These are phyloP conservation scores for Suillus placidus DNA, from an alignment of 768 basidiomycete species.

Conservation along the genomic window DNA sequence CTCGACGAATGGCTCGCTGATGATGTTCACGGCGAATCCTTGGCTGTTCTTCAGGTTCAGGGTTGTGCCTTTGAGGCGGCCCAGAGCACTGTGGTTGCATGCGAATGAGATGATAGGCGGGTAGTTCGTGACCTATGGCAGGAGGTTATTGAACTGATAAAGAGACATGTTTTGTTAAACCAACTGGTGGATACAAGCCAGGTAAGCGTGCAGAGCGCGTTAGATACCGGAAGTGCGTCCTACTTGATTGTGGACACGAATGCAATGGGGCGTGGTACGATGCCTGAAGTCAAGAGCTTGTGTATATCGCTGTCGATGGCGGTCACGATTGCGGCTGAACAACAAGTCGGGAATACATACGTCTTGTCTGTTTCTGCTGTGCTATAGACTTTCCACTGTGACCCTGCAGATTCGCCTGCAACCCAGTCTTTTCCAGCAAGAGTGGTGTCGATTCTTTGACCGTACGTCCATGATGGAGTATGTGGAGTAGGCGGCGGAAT, in stretches of 20 bases:
- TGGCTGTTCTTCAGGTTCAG: slow-evolving; percentile 49
- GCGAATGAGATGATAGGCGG: slow-evolving; percentile 43
- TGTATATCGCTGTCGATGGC: slow-evolving; percentile 29
- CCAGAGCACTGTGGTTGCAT: slow-evolving; percentile 19
- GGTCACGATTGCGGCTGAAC: neutral
- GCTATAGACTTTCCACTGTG: slow-evolving; percentile 34
- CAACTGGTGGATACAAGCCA: slow-evolving; percentile 17
- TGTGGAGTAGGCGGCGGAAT: slow-evolving; percentile 17
- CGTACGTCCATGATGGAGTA: slow-evolving; percentile 34
- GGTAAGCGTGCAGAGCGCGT: neutral
- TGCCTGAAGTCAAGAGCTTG: slow-evolving; percentile 39
- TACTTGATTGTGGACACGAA: slow-evolving; percentile 48
- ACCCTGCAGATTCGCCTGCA: slow-evolving; percentile 36
- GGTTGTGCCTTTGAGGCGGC: slow-evolving; percentile 44
- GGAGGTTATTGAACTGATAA: neutral
- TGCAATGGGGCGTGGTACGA: slow-evolving; percentile 48
- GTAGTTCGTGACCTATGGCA: slow-evolving; percentile 21
- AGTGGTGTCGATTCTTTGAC: slow-evolving; percentile 32
- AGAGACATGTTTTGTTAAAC: slow-evolving; percentile 22
- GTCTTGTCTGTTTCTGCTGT: slow-evolving; percentile 30
- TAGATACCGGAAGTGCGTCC: neutral
- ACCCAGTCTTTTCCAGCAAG: slow-evolving; percentile 36
- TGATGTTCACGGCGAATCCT: slow-evolving; percentile 56
- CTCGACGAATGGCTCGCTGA: slow-evolving; percentile 51
- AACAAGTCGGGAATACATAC: slow-evolving; percentile 20